Conservation (phyloP, 208 protist genomes). For the Crithidia thermophila region DNA sequence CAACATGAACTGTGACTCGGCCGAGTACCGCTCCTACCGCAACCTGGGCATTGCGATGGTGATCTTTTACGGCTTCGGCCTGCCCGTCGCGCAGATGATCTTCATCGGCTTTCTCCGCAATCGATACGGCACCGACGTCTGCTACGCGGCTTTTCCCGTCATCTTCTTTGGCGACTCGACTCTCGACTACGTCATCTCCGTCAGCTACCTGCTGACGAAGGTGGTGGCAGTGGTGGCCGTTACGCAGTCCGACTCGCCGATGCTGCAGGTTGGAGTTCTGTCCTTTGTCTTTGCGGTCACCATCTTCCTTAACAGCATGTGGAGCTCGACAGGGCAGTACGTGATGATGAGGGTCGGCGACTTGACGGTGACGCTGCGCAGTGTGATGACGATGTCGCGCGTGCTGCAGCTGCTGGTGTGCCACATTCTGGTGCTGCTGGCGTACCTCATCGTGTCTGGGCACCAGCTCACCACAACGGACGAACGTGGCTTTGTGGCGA, state of each 20-base stretch:
- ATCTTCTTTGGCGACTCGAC: slow-evolving; percentile 27
- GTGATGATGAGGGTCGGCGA: not conserved
- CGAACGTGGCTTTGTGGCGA: slow-evolving; percentile 7
- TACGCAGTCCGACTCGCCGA: slow-evolving; percentile 9
- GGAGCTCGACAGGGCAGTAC: not conserved
- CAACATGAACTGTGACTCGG: slow-evolving; percentile 11
- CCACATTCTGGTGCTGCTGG: slow-evolving; percentile 20
- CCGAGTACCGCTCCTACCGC: slow-evolving; percentile 11
- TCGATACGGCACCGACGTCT: slow-evolving; percentile 31
- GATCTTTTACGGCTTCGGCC: slow-evolving; percentile 19
- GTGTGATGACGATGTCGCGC: slow-evolving; percentile 13
- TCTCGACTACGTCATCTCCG: slow-evolving; percentile 19
- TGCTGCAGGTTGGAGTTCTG: slow-evolving; percentile 25
- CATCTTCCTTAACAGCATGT: slow-evolving; percentile 15
- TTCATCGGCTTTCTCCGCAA: not conserved
- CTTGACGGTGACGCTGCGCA: slow-evolving; percentile 1
- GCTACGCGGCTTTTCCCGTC: slow-evolving; percentile 25
- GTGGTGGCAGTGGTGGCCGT: slow-evolving; percentile 11
- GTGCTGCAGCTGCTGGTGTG: slow-evolving; percentile 15
- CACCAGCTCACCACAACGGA: not conserved
- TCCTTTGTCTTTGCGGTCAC: slow-evolving; percentile 10
- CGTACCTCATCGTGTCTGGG: slow-evolving; percentile 20
- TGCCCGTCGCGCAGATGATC: not conserved
- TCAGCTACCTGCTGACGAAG: slow-evolving; percentile 12
- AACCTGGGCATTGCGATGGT: slow-evolving; percentile 19